phyloP scores from a whole-genome alignment of 2,329 filamentous ascomycete genomes.

The Aspergillus luchuensis region DNA sequence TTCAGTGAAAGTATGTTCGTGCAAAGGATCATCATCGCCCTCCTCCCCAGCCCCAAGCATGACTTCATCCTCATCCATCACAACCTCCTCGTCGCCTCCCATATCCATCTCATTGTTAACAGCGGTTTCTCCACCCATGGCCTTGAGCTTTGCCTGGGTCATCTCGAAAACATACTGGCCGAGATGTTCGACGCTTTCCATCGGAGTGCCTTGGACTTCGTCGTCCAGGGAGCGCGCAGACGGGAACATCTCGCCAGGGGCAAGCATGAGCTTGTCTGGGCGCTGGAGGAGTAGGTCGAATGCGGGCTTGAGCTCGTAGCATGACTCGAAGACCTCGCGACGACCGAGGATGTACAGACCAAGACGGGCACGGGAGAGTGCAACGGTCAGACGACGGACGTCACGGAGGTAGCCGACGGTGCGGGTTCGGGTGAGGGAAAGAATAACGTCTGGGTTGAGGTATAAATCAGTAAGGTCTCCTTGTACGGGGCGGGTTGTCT shows the following conservation, averaged over 20 bases:
- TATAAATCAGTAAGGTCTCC: conserved; percentile 19
- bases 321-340: conserved; percentile 82
- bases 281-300: conserved; percentile 76
- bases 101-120: conserved; percentile 37
- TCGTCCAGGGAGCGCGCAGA: conserved; percentile 58
- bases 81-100: conserved; percentile 28
- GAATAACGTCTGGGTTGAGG: conserved; percentile 72
- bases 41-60: conserved; percentile 39
- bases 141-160: conserved; percentile 71
- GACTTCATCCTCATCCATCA: conserved; percentile 38
- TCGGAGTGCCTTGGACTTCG: conserved; percentile 61
- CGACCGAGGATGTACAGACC: conserved; percentile 92
- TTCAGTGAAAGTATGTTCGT: conserved; percentile 28
- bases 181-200: conserved; percentile 91
- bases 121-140: conserved; percentile 51
- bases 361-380: conserved; percentile 85
- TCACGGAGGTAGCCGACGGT: conserved; percentile 91
- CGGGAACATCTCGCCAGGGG: conserved; percentile 85
- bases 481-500: neutral
- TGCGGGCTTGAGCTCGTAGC: conserved; percentile 82
- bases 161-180: conserved; percentile 97
- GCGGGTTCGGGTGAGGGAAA: conserved; percentile 87
- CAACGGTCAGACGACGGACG: conserved; percentile 89
- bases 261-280: conserved; percentile 78
- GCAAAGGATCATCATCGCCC: conserved; percentile 38